phyloP scores from a whole-genome alignment of 106 monocot genomes.

The Dendrobium nobile region DNA sequence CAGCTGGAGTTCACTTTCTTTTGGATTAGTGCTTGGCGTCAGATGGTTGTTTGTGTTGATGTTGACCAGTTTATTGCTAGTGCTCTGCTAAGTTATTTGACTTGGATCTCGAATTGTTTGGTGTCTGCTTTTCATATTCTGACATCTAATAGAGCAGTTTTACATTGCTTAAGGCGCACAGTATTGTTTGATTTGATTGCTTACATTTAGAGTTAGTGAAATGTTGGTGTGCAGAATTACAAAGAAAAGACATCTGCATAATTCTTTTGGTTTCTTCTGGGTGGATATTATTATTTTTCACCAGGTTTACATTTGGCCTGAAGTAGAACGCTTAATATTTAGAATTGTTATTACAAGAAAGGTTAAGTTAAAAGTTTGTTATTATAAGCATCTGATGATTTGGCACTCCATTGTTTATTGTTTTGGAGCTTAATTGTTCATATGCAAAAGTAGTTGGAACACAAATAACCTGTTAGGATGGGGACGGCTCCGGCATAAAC shows the following conservation, averaged over 20 bases:
- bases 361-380: background rate
- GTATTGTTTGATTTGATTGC: background rate
- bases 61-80: background rate
- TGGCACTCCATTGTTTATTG: background rate
- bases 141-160: background rate
- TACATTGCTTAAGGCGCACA: background rate
- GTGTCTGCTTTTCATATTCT: background rate
- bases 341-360: background rate
- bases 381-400: background rate
- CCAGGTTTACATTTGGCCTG: background rate
- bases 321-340: background rate
- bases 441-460: background rate
- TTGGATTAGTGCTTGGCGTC: background rate
- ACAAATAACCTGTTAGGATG: too few relatives aligned
- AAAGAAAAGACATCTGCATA: background rate
- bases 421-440: background rate
- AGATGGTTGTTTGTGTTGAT: background rate
- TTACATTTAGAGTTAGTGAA: background rate
- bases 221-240: background rate
- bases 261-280: background rate
- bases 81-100: slow-evolving; percentile 4
- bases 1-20: background rate
- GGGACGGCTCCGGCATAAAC: too few relatives aligned
- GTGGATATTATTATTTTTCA: background rate
- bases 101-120: background rate